These are phyloP conservation scores for Solanum chiquidenum DNA, from an alignment of 257 asterid genomes.

Conservation along the genomic window DNA sequence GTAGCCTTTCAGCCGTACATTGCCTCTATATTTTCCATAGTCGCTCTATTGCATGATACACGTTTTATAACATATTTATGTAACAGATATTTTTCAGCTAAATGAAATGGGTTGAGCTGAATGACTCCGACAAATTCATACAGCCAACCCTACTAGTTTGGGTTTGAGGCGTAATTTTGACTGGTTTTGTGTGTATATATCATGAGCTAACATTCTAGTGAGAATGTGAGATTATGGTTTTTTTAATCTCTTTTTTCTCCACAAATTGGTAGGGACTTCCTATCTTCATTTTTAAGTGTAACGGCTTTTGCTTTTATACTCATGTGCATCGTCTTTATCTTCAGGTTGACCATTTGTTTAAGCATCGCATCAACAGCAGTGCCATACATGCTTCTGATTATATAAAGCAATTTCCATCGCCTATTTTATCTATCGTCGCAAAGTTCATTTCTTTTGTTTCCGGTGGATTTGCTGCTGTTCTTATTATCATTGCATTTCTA, in stretches of 20 bases:
- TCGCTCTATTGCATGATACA: background rate
- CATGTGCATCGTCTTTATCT: background rate
- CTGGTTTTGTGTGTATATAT: background rate
- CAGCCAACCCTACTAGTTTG: background rate
- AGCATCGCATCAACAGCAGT: constrained; percentile 82
- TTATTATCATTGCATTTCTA: constrained; percentile 82
- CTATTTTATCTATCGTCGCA: constrained; percentile 68
- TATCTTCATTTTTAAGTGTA: background rate
- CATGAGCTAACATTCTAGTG: background rate
- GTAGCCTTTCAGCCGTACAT: background rate
- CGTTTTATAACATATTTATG: background rate
- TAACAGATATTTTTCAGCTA: background rate
- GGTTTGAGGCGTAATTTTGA: background rate
- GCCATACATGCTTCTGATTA: constrained; percentile 73
- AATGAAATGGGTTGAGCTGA: background rate
- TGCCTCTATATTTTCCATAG: background rate
- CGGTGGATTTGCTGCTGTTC: constrained; percentile 98
- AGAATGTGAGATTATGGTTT: background rate
- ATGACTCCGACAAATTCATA: background rate
- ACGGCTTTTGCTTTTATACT: background rate
- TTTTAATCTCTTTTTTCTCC: background rate
- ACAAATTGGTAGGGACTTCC: background rate
- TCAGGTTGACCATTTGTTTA: constrained; percentile 96
- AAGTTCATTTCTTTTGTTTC: constrained; percentile 95
- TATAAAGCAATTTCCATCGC: constrained; percentile 91